Conservation (phyloP, 345 rosid species). For the Corymbia maculata region DNA sequence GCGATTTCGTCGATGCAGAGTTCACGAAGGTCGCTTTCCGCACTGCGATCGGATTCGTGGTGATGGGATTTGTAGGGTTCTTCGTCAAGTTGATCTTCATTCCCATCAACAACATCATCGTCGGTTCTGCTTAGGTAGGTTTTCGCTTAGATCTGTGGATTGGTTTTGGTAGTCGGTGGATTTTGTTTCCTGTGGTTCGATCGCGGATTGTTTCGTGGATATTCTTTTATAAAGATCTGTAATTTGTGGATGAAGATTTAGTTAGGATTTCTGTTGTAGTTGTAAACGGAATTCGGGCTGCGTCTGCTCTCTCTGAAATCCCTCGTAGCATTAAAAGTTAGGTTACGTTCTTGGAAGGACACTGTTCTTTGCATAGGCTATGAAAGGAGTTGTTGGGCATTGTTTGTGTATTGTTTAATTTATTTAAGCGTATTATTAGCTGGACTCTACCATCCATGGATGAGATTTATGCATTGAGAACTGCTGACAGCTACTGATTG, state of each 20-base stretch:
- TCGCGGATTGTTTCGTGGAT: background rate
- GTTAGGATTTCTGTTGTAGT: background rate
- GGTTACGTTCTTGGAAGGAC: background rate
- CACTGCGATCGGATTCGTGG: conserved; percentile 80
- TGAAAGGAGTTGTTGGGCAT: background rate
- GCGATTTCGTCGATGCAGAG: conserved; percentile 18
- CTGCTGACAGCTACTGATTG: background rate
- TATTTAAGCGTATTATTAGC: background rate
- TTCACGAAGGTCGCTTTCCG: conserved; percentile 75
- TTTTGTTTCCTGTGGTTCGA: background rate
- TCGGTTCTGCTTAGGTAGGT: conserved; percentile 48
- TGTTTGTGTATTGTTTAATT: background rate
- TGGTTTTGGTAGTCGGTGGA: background rate
- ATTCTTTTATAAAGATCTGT: background rate
- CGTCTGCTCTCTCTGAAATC: background rate
- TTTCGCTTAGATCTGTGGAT: background rate
- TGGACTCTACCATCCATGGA: background rate
- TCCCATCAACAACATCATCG: conserved; percentile 86
- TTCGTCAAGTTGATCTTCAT: conserved; percentile 76
- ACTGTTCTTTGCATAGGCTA: background rate
- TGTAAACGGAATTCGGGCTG: background rate
- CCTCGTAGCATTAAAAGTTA: background rate
- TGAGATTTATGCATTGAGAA: background rate
- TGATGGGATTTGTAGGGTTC: conserved; percentile 86
- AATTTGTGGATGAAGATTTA: background rate